Percentiles rank a stretch among this genome's conserved stretches.
phyloP scores from a whole-genome alignment of 2,329 filamentous ascomycete genomes.

The Myriosclerotinia scirpicola region DNA sequence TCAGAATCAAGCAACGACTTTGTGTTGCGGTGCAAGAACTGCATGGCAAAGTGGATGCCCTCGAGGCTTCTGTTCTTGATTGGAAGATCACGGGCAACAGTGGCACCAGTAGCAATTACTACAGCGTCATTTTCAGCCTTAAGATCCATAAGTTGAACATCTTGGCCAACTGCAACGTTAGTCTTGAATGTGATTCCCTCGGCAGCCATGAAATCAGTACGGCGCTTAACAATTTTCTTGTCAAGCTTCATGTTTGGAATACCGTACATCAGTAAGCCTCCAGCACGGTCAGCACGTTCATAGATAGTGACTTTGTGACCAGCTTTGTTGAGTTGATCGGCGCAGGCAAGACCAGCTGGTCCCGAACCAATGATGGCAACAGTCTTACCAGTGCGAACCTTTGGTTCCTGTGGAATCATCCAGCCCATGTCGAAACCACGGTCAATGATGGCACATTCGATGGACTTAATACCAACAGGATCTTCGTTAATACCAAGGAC shows the following conservation, averaged over 20 bases:
- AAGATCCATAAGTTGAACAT: conserved; percentile 68
- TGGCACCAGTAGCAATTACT: conserved; percentile 88
- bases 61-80: conserved; percentile 86
- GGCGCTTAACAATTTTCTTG: conserved; percentile 93
- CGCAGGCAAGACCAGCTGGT: conserved; percentile 83
- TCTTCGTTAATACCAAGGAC: conserved; percentile 96
- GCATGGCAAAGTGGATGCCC: conserved; percentile 94
- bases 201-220: conserved; percentile 89
- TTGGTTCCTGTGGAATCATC: conserved; percentile 83
- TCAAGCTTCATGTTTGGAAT: conserved; percentile 99
- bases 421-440: conserved; percentile 97
- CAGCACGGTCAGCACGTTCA: conserved; percentile 85
- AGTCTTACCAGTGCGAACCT: conserved; percentile 81
- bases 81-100: conserved; percentile 87
- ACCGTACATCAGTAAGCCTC: conserved; percentile 95
- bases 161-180: conserved; percentile 74
- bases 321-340: conserved; percentile 91
- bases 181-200: conserved; percentile 85
- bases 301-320: conserved; percentile 88
- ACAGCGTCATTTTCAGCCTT: conserved; percentile 77
- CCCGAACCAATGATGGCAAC: conserved; percentile 90
- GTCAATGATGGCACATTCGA: conserved; percentile 97
- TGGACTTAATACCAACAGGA: conserved; percentile 96
- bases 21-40: conserved; percentile 96
- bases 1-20: conserved; percentile 94